A percentile compares a stretch with the other conserved stretches of the same genome.
phyloP scores from a whole-genome alignment of 495 filamentous ascomycete species.

The Usnea hakonensis region DNA sequence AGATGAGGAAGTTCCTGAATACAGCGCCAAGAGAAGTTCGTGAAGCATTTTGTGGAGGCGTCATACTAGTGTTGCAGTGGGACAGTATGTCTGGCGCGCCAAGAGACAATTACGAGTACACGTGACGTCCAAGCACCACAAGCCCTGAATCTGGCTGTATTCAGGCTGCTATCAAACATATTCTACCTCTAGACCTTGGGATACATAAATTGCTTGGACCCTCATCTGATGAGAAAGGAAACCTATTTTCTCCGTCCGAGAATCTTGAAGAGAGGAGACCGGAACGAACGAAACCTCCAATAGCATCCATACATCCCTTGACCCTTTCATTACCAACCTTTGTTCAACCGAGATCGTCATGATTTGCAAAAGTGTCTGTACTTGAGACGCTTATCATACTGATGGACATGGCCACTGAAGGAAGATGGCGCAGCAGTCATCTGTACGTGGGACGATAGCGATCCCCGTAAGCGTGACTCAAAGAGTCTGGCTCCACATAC shows the following conservation, averaged over 20 bases:
- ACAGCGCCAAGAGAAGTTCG: constrained; percentile 86
- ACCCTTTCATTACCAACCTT: neutral
- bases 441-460: constrained; percentile 3
- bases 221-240: neutral
- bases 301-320: no score
- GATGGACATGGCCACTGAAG: no score
- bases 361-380: neutral
- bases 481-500: neutral
- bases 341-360: neutral
- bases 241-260: neutral
- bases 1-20: constrained; percentile 79
- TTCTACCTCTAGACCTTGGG: neutral
- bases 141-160: neutral
- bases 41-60: constrained; percentile 63
- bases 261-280: neutral
- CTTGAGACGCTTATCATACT: no score
- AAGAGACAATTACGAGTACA: neutral
- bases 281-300: neutral
- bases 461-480: neutral
- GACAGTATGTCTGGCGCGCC: neutral
- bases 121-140: neutral
- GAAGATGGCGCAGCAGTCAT: neutral
- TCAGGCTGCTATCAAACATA: neutral
- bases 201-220: neutral
- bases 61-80: neutral